Conservation (phyloP, 139 green algal genomes). For the Micromonas commoda region DNA sequence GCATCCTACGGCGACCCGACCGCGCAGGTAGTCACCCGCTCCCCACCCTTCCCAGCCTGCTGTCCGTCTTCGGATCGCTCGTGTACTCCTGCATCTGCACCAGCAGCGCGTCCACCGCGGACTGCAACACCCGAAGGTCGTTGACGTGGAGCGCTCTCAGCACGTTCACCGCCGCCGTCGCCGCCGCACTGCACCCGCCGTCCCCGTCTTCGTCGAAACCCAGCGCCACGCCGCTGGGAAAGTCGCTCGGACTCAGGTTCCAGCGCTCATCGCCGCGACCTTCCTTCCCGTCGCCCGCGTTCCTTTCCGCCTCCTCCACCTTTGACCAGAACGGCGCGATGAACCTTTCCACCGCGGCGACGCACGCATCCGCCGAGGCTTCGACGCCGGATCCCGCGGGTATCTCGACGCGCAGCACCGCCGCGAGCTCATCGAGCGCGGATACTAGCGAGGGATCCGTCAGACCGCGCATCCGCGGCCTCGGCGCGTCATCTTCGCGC, state of each 20-base stretch:
- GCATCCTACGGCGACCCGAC: background rate
- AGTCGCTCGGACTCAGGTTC: background rate
- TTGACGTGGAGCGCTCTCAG: conserved; percentile 29
- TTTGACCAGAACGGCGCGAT: background rate
- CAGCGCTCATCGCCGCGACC: background rate
- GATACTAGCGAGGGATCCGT: background rate
- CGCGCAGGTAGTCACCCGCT: background rate
- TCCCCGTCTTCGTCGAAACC: background rate
- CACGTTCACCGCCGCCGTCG: conserved; percentile 6
- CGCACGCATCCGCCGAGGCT: background rate
- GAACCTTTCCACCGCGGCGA: background rate
- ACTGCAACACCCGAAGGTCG: conserved; percentile 31
- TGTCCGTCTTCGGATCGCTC: conserved; percentile 35
- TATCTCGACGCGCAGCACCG: background rate
- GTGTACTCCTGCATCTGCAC: conserved; percentile 35
- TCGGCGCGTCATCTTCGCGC: background rate
- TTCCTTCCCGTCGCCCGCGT: background rate
- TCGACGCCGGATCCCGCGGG: background rate
- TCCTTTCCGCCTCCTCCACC: background rate
- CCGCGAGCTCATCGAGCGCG: background rate
- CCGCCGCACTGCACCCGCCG: background rate
- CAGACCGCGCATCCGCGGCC: background rate
- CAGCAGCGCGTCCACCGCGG: conserved; percentile 21
- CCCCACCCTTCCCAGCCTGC: conserved; percentile 35
- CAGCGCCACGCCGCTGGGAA: conserved; percentile 5